Conservation (phyloP, 164 flowering plant species). For the Euptelea pleiosperma region DNA sequence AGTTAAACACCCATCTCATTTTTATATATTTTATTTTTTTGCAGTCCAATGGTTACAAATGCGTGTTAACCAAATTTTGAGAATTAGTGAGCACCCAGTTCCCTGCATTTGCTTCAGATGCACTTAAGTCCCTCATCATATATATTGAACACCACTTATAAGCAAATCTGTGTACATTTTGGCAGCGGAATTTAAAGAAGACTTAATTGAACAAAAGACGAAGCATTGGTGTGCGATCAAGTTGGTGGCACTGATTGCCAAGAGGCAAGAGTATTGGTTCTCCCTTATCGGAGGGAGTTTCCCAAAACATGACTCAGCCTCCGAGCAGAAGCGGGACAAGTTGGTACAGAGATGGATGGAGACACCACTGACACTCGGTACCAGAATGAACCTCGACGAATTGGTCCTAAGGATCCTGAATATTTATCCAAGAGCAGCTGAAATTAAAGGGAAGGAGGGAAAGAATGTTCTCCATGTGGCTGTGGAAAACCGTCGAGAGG, state of each 20-base stretch:
- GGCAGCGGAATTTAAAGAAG: background rate
- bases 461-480: slow-evolving; percentile 7
- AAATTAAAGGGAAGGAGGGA: background rate
- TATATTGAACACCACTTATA: no score
- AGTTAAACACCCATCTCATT: no score
- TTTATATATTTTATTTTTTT: no score
- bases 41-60: no score
- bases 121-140: no score
- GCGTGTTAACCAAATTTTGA: no score
- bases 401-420: background rate
- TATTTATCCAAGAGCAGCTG: background rate
- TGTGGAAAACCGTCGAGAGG: background rate
- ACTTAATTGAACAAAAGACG: background rate
- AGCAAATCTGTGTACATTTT: no score
- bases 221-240: background rate
- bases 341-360: slow-evolving; percentile 1
- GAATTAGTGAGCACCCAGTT: no score
- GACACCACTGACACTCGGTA: background rate
- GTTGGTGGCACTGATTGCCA: background rate
- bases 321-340: background rate
- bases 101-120: no score
- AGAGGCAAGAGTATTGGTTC: background rate
- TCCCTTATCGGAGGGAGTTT: background rate
- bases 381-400: background rate
- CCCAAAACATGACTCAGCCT: background rate